Evolutionary conservation across 2,329 filamentous ascomycete species (phyloP), one percentile per base, ranked within the genome.

Genomic region (Plectosphaerella sp.): DNA sequence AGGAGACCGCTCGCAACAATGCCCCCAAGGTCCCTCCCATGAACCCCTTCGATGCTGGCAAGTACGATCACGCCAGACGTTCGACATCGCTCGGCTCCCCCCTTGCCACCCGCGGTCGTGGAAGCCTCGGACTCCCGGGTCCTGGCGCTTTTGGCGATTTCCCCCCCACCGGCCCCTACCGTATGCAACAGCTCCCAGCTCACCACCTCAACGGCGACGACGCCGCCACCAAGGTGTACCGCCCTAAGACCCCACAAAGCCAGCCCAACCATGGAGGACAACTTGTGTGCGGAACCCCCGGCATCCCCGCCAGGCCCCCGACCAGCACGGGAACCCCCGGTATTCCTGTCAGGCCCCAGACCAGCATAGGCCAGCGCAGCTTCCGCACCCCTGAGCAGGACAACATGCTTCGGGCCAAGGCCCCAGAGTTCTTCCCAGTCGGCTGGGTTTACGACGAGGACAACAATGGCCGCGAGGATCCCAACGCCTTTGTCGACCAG

Each of bases 381-480:
- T 24, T 57, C 55, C 11, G 47, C 18, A n/a, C 47, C 37, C 22
- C 47, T 12, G 11, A 33, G 11, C 28, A 9, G 8, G 11, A 33
- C 28, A 33, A 25, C 24, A 12, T 15, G 15, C 72, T 70, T 54
- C 62, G 66, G 9, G 62, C 65, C 35, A 64, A 60, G 35, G 66
- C 64, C n/a, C 59, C 62, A 5, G 67, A 70, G 50, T 67, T 68
- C 24, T 66, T 64, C 24, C 66, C 64, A 14, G 51, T 57, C 9
- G 63, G 63, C 36, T 60, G 60, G 53, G 53, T 36, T 37, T 54
- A 55, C 43, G 45, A 48, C 22, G 53, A 45, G 18, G 9, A n/a
- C n/a, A 48, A 41, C 24, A 36, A 41, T 8, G 5, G 28, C 24
- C 48, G 39, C 16, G 45, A 49, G 18, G 49, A 47, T 18, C 25